phyloP scores from a whole-genome alignment of 805 yeast species.

The Kodamaea restingae region DNA sequence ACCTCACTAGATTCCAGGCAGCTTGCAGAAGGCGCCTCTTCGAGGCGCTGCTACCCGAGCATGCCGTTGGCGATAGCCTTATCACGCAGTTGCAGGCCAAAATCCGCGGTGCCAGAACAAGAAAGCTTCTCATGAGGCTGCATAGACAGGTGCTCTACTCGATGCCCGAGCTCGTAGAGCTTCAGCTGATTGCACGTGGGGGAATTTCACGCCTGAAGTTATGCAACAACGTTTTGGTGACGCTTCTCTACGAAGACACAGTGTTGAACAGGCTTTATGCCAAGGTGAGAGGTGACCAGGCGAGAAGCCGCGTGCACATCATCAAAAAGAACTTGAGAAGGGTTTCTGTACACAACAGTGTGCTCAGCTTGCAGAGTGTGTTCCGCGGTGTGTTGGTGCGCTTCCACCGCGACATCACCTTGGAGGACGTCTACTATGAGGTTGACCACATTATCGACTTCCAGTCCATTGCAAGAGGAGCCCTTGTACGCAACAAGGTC shows the following conservation, averaged over 20 bases:
- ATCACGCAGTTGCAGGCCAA: conserved; percentile 34
- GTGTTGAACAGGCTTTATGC: conserved; percentile 39
- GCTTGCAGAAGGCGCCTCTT: conserved; percentile 23
- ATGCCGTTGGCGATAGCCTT: conserved; percentile 7
- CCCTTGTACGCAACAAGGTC: conserved; percentile 33
- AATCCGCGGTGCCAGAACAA: conserved; percentile 27
- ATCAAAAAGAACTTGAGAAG: background rate
- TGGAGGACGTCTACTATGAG: conserved; percentile 50
- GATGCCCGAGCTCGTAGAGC: conserved; percentile 17
- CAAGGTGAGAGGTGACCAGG: conserved; percentile 39
- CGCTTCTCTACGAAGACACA: conserved; percentile 37
- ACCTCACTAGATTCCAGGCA: conserved; percentile 28
- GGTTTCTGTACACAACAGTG: conserved; percentile 13
- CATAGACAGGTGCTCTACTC: conserved; percentile 10
- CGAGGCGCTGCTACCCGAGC: conserved; percentile 11
- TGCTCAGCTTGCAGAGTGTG: conserved; percentile 46
- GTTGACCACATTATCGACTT: conserved; percentile 38
- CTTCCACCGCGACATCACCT: conserved; percentile 49
- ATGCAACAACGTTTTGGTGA: conserved; percentile 40
- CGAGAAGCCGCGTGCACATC: conserved; percentile 1
- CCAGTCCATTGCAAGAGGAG: conserved; percentile 57
- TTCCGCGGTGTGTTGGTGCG: conserved; percentile 63
- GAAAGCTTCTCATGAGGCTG: conserved; percentile 22
- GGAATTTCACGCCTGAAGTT: conserved; percentile 41
- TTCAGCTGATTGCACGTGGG: conserved; percentile 45